Conservation (phyloP, 805 yeast genomes). For the Pichia sporocuriosa region DNA sequence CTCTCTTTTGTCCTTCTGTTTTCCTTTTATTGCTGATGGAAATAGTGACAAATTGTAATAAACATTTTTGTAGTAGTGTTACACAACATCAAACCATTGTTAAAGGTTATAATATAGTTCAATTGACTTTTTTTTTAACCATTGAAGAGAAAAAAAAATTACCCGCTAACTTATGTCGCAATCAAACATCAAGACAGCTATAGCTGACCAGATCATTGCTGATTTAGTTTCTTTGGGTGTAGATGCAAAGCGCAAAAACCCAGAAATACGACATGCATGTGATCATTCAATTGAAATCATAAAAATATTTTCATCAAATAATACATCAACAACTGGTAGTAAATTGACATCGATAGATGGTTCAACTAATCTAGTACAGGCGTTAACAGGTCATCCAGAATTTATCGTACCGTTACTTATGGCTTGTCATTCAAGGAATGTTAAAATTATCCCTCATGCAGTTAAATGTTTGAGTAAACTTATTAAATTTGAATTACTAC, state of each 20-base stretch:
- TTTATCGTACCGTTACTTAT: conserved; percentile 63
- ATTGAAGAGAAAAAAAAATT: background rate
- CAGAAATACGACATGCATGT: conserved; percentile 55
- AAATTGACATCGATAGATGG: background rate
- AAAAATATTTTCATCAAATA: conserved; percentile 21
- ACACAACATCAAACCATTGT: no score
- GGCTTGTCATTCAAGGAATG: conserved; percentile 69
- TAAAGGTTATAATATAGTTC: no score
- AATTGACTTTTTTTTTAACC: no score
- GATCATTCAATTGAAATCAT: conserved; percentile 46
- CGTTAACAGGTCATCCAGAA: conserved; percentile 32
- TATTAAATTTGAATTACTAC: conserved; percentile 47
- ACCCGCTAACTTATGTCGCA: conserved; percentile 1
- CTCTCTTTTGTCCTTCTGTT: no score
- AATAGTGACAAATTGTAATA: no score
- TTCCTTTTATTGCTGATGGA: no score
- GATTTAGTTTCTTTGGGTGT: conserved; percentile 57
- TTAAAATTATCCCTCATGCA: conserved; percentile 64
- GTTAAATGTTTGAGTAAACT: conserved; percentile 64
- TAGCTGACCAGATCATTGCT: conserved; percentile 16
- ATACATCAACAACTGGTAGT: background rate
- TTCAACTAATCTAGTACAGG: background rate
- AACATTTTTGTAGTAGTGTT: no score
- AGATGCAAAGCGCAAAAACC: conserved; percentile 65
- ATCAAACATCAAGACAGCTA: background rate